A percentile compares a stretch with the other conserved stretches of the same genome.
Conservation (phyloP, 768 basidiomycete genomes). For the Lentinula guzmanii region DNA sequence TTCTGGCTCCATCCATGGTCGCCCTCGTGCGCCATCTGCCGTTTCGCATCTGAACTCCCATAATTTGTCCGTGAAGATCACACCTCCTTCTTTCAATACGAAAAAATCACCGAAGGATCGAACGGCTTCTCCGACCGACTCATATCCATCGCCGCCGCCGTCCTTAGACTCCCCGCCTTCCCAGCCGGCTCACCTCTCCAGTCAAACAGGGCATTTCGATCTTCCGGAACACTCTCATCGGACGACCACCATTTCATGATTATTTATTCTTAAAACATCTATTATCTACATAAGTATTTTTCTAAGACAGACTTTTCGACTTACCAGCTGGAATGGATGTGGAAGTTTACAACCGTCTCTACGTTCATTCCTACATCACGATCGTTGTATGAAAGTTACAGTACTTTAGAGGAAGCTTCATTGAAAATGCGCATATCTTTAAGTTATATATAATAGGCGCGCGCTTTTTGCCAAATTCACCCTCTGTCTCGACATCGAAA, state of each 20-base stretch:
- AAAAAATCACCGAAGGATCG: constrained; percentile 13
- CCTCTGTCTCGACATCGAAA: neutral
- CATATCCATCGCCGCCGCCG: constrained; percentile 47
- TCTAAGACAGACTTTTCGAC: neutral
- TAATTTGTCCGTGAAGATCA: constrained; percentile 14
- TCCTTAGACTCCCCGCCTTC: constrained; percentile 24
- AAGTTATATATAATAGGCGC: too few relatives aligned
- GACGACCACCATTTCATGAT: constrained; percentile 1
- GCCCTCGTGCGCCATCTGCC: constrained; percentile 28
- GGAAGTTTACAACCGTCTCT: neutral
- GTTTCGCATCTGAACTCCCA: constrained; percentile 14
- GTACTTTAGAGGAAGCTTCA: neutral
- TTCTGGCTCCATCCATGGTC: constrained; percentile 24
- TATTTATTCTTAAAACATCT: constrained; percentile 2
- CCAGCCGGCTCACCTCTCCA: neutral
- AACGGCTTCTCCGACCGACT: constrained; percentile 24
- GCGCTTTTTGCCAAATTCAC: neutral
- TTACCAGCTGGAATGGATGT: neutral
- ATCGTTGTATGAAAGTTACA: neutral
- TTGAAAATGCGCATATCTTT: neutral
- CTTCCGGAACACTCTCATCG: neutral
- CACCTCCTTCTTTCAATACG: constrained; percentile 9
- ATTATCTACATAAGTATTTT: neutral
- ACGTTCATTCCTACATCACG: neutral
- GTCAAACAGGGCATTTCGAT: neutral